phyloP scores from a whole-genome alignment of 306 rosid species.

The Quercus ilex region DNA sequence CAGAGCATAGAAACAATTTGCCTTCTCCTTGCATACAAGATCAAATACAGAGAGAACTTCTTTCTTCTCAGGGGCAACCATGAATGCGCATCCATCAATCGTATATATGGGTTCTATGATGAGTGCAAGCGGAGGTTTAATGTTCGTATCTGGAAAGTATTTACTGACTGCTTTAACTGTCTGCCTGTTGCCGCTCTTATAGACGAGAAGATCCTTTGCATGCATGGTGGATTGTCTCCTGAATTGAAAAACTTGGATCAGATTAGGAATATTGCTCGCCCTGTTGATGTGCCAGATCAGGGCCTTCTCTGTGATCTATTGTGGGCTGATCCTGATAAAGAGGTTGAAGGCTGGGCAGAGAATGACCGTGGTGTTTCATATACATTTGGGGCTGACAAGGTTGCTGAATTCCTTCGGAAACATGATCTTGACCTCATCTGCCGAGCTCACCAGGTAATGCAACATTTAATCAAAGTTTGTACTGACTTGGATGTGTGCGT shows the following conservation, averaged over 20 bases:
- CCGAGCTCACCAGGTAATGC: constrained; percentile 76
- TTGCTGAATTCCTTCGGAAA: constrained; percentile 65
- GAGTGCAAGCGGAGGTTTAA: constrained; percentile 86
- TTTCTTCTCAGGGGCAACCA: constrained; percentile 89
- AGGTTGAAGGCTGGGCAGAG: constrained; percentile 85
- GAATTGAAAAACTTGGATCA: constrained; percentile 67
- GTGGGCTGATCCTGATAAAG: constrained; percentile 92
- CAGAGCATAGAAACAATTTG: constrained; percentile 83
- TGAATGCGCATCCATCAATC: constrained; percentile 86
- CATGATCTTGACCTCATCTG: constrained; percentile 83
- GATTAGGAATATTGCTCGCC: constrained; percentile 79
- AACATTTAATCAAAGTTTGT: neutral
- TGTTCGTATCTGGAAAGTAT: constrained; percentile 78
- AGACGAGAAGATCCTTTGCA: constrained; percentile 86
- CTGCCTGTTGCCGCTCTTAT: constrained; percentile 79
- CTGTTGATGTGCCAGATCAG: constrained; percentile 77
- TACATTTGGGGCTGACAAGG: constrained; percentile 86
- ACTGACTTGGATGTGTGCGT: neutral
- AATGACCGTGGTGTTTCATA: constrained; percentile 84
- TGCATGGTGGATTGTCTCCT: constrained; percentile 87
- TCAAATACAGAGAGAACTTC: constrained; percentile 83
- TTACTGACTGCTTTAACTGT: constrained; percentile 78
- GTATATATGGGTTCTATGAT: constrained; percentile 80
- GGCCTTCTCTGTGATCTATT: constrained; percentile 84
- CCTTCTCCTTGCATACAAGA: constrained; percentile 78